A percentile compares a stretch with the other conserved stretches of the same genome.
phyloP scores from a whole-genome alignment of 75 land plant species.

The Selaginella tamariscina region DNA sequence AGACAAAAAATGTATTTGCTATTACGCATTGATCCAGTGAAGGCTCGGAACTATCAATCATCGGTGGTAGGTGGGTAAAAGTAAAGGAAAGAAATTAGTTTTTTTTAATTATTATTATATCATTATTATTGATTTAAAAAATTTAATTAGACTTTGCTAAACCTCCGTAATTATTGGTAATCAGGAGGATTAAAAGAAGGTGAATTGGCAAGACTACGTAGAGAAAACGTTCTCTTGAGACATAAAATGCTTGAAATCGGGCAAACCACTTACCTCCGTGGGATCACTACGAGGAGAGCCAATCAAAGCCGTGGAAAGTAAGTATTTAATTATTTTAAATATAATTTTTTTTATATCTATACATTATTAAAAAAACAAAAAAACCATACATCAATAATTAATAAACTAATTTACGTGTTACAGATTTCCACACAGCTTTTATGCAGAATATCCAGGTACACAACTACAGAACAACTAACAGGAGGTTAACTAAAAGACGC shows the following conservation, averaged over 20 bases:
- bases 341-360: no score
- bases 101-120: no score
- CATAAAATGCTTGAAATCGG: not conserved
- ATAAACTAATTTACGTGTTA: not conserved
- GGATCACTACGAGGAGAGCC: not conserved
- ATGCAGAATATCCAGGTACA: slow-evolving; percentile 3
- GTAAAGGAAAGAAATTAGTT: no score
- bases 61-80: not conserved
- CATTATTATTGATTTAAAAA: not conserved
- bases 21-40: not conserved
- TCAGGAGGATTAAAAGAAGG: not conserved
- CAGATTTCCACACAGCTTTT: not conserved
- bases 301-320: not conserved
- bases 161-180: not conserved
- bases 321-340: not conserved
- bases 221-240: not conserved
- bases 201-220: not conserved
- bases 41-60: not conserved
- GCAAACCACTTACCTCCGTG: not conserved
- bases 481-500: no score
- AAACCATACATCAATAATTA: not conserved
- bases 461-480: no score
- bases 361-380: no score
- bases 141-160: no score
- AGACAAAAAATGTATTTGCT: not conserved